phyloP scores from a whole-genome alignment of 2,329 filamentous ascomycete species.

The Monascus ruber region DNA sequence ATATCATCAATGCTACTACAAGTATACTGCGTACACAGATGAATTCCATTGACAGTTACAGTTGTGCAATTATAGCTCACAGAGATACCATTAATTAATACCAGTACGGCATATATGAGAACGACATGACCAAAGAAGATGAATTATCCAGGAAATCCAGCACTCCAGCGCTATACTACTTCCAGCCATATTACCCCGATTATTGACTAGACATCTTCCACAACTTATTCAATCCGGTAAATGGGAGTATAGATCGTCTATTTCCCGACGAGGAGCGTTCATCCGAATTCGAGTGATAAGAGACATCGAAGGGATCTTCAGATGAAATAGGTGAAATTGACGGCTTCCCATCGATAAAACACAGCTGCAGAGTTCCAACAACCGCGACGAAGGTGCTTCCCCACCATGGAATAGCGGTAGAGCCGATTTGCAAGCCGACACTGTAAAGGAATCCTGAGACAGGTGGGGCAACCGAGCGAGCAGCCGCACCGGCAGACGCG shows the following conservation, averaged over 20 bases:
- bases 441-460: conserved; percentile 58
- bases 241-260: conserved; percentile 20
- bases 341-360: conserved; percentile 42
- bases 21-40: too few species aligned
- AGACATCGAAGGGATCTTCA: too few species aligned
- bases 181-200: too few species aligned
- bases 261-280: conserved; percentile 8
- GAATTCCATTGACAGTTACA: too few species aligned
- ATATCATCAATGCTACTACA: too few species aligned
- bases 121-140: too few species aligned
- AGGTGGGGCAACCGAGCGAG: conserved; percentile 58
- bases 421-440: conserved; percentile 44
- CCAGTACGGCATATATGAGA: too few species aligned
- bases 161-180: too few species aligned
- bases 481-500: conserved; percentile 59
- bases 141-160: too few species aligned
- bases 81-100: too few species aligned
- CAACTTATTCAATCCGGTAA: conserved; percentile 10
- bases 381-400: conserved; percentile 45
- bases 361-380: conserved; percentile 45
- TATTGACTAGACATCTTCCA: background rate
- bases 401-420: conserved; percentile 55
- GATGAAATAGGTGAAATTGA: conserved; percentile 13
- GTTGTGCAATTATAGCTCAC: too few species aligned
- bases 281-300: background rate